Evolutionary conservation across 176 grass and related monocot species (phyloP), one percentile per base, ranked within the genome.

Genomic region (Olyra latifolia): DNA sequence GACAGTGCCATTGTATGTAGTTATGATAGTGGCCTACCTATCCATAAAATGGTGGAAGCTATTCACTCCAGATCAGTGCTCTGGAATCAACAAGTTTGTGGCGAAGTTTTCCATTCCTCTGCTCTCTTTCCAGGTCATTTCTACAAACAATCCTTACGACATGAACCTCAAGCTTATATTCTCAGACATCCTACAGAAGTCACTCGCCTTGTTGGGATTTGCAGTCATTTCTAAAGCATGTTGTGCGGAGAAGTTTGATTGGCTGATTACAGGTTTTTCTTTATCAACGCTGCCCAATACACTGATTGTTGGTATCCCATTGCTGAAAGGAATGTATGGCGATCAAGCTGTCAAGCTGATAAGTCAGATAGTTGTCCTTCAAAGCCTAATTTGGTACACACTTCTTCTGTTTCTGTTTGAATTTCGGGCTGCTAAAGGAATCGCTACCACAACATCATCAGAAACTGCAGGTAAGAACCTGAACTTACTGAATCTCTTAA

Each of bases 21-120:
- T 89, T 66, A 97, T 97, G 94, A 87, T 97, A 61, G 56, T 97
- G 23, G 94, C 89, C 49, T 97, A 97, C 76, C 81, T 97, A 76
- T 97, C 89, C 59, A 97, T 97, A 79, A 90, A 88, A 92, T 88
- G 81, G 89, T 92, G 94, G 91, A 94, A 94, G 72, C 27, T 97
- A 50, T 94, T 97, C 87, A 92, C 84, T 43, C 89, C 89, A n/a
- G 91, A 97, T 62, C 91, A 94, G 61, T 92, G 91, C 72, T 87
- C 84, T 35, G 94, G 94, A 62, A 88, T 97, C 62, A 97, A 97
- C 89, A 97, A 92, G 67, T 94, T 94, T 23, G 94, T 94, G 28
- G 87, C 94, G 8, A 94, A 85, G 75, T 92, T 94, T 59, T 94
- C 94, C n/a, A 80, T 97, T 72, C 94, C 94, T 71, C 90, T 97